phyloP scores from a whole-genome alignment of 805 yeast species.

The Yamadazyma insecticola region DNA sequence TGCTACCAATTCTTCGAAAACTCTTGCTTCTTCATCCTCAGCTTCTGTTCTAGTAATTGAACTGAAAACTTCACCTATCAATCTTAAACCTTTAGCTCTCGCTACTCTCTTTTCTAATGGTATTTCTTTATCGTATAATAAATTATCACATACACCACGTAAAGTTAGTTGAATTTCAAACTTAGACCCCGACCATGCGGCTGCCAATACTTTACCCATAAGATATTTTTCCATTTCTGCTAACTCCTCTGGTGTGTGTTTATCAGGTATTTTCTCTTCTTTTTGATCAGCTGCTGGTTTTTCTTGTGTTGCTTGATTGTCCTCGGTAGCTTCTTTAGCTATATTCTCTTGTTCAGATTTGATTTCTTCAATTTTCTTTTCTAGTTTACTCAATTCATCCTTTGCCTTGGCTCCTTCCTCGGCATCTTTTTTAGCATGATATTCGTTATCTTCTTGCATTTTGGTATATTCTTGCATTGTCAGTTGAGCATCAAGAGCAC shows the following conservation, averaged over 20 bases:
- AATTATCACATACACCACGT: constrained; percentile 63
- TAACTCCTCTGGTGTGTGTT: constrained; percentile 51
- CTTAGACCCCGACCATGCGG: constrained; percentile 81
- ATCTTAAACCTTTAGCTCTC: constrained; percentile 58
- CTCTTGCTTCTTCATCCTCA: constrained; percentile 72
- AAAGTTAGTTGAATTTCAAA: constrained; percentile 73
- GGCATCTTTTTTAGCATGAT: constrained; percentile 35
- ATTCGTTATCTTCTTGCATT: constrained; percentile 55
- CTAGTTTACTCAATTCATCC: constrained; percentile 13
- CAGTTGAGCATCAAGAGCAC: constrained; percentile 74
- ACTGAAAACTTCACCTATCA: constrained; percentile 61
- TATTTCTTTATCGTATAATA: constrained; percentile 55
- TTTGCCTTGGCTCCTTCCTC: constrained; percentile 17
- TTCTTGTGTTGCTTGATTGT: constrained; percentile 9
- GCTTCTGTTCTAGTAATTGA: constrained; percentile 56
- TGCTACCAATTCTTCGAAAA: constrained; percentile 67
- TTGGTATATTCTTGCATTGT: constrained; percentile 71
- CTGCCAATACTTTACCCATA: constrained; percentile 75
- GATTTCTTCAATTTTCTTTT: constrained; percentile 14
- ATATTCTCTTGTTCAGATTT: constrained; percentile 20
- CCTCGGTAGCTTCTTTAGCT: constrained; percentile 21
- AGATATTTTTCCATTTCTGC: constrained; percentile 70
- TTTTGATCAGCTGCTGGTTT: constrained; percentile 9
- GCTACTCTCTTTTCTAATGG: constrained; percentile 43
- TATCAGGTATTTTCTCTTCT: constrained; percentile 25